A percentile compares a stretch with the other conserved stretches of the same genome.
These are phyloP conservation scores for Amylocystis lapponica DNA, from an alignment of 768 basidiomycete genomes.

Conservation along the genomic window DNA sequence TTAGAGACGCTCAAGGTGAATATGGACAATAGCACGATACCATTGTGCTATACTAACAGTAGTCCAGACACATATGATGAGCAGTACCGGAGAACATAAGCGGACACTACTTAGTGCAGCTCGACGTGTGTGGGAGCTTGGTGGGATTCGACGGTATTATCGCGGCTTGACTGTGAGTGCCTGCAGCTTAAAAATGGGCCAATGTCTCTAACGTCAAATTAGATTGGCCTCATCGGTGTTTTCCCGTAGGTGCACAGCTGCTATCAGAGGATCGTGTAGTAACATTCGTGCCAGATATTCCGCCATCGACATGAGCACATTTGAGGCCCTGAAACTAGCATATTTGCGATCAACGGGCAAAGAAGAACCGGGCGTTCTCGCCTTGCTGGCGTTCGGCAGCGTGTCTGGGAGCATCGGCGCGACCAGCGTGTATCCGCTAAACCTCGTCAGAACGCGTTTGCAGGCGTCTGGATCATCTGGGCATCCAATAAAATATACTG, in stretches of 20 bases:
- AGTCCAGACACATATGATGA: conserved; percentile 91
- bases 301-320: conserved; percentile 97
- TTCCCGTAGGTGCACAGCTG: conserved; percentile 64
- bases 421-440: conserved; percentile 87
- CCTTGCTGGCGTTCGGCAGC: conserved; percentile 85
- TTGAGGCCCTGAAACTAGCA: conserved; percentile 89
- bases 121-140: conserved; percentile 69
- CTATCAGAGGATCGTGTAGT: conserved; percentile 22
- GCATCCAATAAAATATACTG: conserved; percentile 86
- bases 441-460: conserved; percentile 87
- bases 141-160: conserved; percentile 82
- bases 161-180: conserved; percentile 78
- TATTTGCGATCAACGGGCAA: conserved; percentile 83
- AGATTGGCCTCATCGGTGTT: conserved; percentile 94
- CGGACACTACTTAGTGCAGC: conserved; percentile 58
- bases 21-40: neutral
- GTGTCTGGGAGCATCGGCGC: conserved; percentile 92
- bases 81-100: conserved; percentile 57
- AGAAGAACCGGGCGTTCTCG: conserved; percentile 86
- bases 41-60: neutral
- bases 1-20: conserved; percentile 90
- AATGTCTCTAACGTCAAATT: conserved; percentile 12
- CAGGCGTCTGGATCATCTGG: conserved; percentile 96
- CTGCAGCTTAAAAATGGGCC: conserved; percentile 5
- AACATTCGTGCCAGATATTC: too few species aligned